Base-by-base conservation (phyloP, 2,329 filamentous ascomycete species). In the Akanthomyces muscarius region DNA sequence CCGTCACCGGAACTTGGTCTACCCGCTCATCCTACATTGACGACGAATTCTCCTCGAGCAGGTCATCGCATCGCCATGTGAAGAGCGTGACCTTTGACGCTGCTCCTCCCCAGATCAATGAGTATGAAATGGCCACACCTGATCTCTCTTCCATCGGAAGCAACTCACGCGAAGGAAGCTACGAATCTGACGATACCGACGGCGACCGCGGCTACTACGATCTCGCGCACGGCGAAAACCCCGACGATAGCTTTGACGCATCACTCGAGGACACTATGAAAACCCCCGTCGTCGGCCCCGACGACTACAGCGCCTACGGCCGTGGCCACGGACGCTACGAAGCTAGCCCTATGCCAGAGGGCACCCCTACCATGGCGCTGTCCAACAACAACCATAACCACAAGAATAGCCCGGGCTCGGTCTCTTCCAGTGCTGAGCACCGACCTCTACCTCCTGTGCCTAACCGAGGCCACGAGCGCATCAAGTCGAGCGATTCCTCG, bases 31-130 rank as follows among this genome's bases (percentile, higher is more conserved):
- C 83, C 3, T 78, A 82, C 47, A 80, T 83, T 44, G 84, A 88
- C 48, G 80, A 80, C 50, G 77, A 87, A 58, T 78, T 89, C 18
- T 85, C 86, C 42, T 84, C 85, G 7, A 88, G 89, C 61, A 86
- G 86, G 67, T 83, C 82, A 14, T 81, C 92, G 48, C 89, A 92
- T 72, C 89, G 92, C 61, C 91, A 97, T 76, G 88, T 92, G 54
- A 99, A 99, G 81, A 97, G 93, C 71, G 95, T 99, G 64, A 99
- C 94, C 0, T 99, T 99, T 73, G 92, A 98, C 76, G 90, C 89
- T 44, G 92, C 91, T 2, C 94, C 94, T 25, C 95, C 95, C 28
- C 91, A 96, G 73, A 85, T 99, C 71, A 97, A 98, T 73, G 95
- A 99, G 77, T 99, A 98, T 74, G 95, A 98, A 77, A 93, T 97